Base-by-base conservation (phyloP, 1,284 basidiomycete genomes). In the Moesziomyces sp. region DNA sequence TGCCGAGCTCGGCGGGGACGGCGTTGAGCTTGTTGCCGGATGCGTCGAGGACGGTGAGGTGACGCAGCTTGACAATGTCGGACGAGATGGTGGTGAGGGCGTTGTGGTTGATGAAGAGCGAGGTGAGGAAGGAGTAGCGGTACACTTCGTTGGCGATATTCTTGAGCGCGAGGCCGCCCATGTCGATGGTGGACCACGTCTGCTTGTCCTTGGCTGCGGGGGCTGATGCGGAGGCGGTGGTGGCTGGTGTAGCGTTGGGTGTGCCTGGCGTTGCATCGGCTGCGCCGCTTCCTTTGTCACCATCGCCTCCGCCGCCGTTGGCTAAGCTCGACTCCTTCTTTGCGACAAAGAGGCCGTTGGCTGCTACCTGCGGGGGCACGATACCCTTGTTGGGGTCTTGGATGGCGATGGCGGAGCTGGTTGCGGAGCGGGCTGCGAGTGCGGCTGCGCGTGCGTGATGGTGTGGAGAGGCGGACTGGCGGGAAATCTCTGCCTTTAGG, bases 41-140 rank as follows among this genome's bases (percentile, higher is more conserved):
- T 34, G 95, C 88, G 86, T 99, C 97, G 48, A 99, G 89, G 18
- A 96, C 87, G 69, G 94, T 92, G 48, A 99, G 88, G 81, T 95
- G 91, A 46, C 90, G 90, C 60, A 99, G 89, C 77, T 89, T 90
- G 56, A 92, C 88, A 74, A 99, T 93, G 84, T 92, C 89, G 11
- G 92, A 88, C 4, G 96, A 94, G 49, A 99, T 86, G 74, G 88
- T 85, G 18, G 90, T 88, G 59, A 99, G 88, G 38, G 90, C 88
- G 83, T 99, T 99, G 87, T 99, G 96, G 81, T 98, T 98, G 85
- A 99, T 92, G 86, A 97, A 99, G 58, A 99, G 90, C 72, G 91
- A 93, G 69, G 92, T 93, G 71, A 99, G 90, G 87, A 97, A 98
- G n/a, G 90, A 88, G 87, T 98, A 99, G 38, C 97, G 87, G 66